Evolutionary conservation across 768 basidiomycete species (phyloP), one percentile per base, ranked within the genome.

Genomic region (Mycena latifolia): DNA sequence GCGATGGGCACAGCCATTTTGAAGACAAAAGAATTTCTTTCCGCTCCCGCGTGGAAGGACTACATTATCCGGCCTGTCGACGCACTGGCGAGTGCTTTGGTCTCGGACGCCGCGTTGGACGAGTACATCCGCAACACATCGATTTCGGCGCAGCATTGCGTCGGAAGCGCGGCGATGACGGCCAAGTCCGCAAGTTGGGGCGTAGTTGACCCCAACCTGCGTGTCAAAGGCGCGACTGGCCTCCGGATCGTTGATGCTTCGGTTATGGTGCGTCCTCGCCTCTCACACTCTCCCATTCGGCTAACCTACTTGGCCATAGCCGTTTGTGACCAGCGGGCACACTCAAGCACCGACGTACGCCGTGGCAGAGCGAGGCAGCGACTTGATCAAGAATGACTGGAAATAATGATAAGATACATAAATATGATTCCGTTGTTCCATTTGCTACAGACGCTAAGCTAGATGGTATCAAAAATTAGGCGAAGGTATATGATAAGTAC

Each of bases 211-310:
- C 58, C 58, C 3, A 51, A 61, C 45, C 29, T 61, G 37, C 51
- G 39, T 20, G 50, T 61, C 10, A 61, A 72, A 31, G 76, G 77
- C 5, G 69, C 72, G 7, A 29, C 22, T 5, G 75, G 73, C 24
- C 55, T 80, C 33, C 64, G 79, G 1, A 71, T 80, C 51, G 74
- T 79, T 17, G 77, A 79, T 64, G 76, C 75, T 0, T 76, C 75
- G 18, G 72, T 78, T 11, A 28, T 55, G n/a, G n/a, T n/a, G n/a
- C n/a, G n/a, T n/a, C n/a, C n/a, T n/a, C n/a, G n/a, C n/a, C n/a
- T n/a, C n/a, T n/a, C n/a, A n/a, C n/a, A n/a, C n/a, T n/a, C n/a
- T n/a, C n/a, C n/a, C n/a, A n/a, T n/a, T n/a, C n/a, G n/a, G n/a
- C n/a, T n/a, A n/a, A n/a, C n/a, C n/a, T n/a, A n/a, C n/a, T n/a